phyloP scores from a whole-genome alignment of 257 asterid genomes.

The Rehmannia glutinosa region DNA sequence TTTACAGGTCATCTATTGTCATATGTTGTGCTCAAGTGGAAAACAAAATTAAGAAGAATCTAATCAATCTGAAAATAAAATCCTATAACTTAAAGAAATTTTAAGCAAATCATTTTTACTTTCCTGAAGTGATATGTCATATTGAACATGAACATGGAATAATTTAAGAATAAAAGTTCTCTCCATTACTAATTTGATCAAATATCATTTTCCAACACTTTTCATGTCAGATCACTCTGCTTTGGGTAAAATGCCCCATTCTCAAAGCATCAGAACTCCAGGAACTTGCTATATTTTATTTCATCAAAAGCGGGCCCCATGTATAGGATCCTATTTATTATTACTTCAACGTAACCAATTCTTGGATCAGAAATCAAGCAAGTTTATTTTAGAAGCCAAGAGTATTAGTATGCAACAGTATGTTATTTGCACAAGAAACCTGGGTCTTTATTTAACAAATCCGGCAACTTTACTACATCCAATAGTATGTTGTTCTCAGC shows the following conservation, averaged over 20 bases:
- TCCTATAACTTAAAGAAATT: not conserved
- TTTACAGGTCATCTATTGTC: not conserved
- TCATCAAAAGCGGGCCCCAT: constrained; percentile 12
- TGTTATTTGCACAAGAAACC: not conserved
- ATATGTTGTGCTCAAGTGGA: not conserved
- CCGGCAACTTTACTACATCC: not conserved
- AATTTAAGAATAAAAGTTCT: not conserved
- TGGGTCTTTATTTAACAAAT: not conserved
- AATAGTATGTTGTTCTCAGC: not conserved
- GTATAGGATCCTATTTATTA: not conserved
- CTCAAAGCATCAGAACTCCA: constrained; percentile 2
- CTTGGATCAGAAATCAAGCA: constrained; percentile 17
- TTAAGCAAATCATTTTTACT: not conserved
- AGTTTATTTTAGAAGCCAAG: constrained; percentile 4
- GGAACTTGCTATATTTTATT: not conserved
- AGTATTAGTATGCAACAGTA: not conserved
- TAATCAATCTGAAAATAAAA: not conserved
- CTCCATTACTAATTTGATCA: not conserved
- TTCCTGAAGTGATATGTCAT: not conserved
- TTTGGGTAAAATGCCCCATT: constrained; percentile 6
- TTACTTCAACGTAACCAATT: constrained; percentile 8
- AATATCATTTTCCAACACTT: constrained; percentile 4
- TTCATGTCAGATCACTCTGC: not conserved
- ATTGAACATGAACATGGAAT: constrained; percentile 1
- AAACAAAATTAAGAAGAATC: not conserved